Conservation (phyloP, 2,329 filamentous ascomycete species). For the Claviceps pusilla region DNA sequence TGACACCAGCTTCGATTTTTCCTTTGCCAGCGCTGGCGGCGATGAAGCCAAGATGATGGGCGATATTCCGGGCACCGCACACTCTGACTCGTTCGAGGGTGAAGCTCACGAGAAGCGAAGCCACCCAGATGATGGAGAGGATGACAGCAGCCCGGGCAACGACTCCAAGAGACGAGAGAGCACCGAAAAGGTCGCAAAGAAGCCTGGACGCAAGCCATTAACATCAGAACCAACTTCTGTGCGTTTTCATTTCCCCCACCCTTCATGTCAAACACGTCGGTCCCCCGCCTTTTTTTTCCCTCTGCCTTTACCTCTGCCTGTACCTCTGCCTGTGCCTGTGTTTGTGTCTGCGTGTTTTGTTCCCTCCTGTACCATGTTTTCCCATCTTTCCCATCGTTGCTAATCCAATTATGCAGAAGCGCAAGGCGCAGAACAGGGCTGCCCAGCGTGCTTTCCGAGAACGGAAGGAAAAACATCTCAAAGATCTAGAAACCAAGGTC, state of each 20-base stretch:
- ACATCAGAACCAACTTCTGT: conserved; percentile 93
- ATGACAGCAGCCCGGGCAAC: conserved; percentile 34
- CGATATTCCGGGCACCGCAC: conserved; percentile 43
- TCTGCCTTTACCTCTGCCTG: neutral
- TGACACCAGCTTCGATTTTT: conserved; percentile 62
- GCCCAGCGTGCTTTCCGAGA: conserved; percentile 88
- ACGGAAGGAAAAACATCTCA: conserved; percentile 82
- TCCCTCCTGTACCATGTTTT: neutral
- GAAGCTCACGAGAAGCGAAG: conserved; percentile 53
- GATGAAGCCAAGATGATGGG: conserved; percentile 58
- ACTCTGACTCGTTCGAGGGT: conserved; percentile 43
- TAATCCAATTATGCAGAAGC: conserved; percentile 45
- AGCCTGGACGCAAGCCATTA: conserved; percentile 87
- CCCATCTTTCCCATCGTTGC: neutral
- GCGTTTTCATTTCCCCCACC: conserved; percentile 27
- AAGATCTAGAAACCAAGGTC: conserved; percentile 68
- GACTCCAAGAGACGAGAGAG: conserved; percentile 61
- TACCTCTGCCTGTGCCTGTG: no score
- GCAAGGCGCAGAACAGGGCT: conserved; percentile 89
- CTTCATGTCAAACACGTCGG: neutral
- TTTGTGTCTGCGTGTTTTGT: neutral
- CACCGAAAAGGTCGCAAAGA: conserved; percentile 79
- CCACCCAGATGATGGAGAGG: conserved; percentile 55
- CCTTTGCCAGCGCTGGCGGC: conserved; percentile 21
- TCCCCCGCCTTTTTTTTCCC: neutral